Percentiles rank a stretch among this genome's conserved stretches.
Evolutionary conservation across 768 basidiomycete species (phyloP).

Genomic region (Ramaria rubella): DNA sequence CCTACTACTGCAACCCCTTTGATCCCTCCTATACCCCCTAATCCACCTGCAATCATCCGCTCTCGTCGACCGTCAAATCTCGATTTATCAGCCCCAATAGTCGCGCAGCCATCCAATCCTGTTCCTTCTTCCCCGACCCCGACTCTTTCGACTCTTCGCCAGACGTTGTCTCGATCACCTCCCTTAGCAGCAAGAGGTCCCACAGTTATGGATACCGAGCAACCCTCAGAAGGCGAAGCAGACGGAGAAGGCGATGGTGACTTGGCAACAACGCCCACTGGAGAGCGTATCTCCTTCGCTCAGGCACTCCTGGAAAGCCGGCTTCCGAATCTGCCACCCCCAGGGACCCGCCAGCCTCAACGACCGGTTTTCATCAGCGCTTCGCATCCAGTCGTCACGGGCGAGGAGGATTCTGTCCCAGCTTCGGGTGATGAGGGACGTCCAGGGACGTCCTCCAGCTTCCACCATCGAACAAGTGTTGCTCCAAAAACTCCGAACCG

Average conservation of each 20-base stretch:
- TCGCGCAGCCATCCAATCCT: constrained; percentile 24
- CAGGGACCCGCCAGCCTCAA: constrained; percentile 58
- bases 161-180: constrained; percentile 51
- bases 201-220: constrained; percentile 17
- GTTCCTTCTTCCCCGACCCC: constrained; percentile 54
- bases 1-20: constrained; percentile 27
- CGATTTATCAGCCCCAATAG: constrained; percentile 45
- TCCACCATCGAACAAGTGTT: not conserved
- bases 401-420: constrained; percentile 34
- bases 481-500: not conserved
- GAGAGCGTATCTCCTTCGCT: constrained; percentile 63
- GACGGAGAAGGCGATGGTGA: constrained; percentile 59
- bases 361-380: constrained; percentile 57
- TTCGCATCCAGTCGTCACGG: constrained; percentile 31
- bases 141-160: constrained; percentile 57
- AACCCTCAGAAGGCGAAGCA: constrained; percentile 15
- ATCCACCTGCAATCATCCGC: constrained; percentile 1
- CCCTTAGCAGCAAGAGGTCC: constrained; percentile 20
- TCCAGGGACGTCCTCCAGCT: constrained; percentile 27
- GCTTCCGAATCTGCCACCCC: constrained; percentile 65
- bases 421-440: constrained; percentile 28
- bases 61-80: constrained; percentile 57
- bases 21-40: not conserved
- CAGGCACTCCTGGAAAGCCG: constrained; percentile 76
- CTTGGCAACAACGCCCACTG: constrained; percentile 32